Conservation (phyloP, 2,329 filamentous ascomycete genomes). For the Ophiostoma triangulosporum region DNA sequence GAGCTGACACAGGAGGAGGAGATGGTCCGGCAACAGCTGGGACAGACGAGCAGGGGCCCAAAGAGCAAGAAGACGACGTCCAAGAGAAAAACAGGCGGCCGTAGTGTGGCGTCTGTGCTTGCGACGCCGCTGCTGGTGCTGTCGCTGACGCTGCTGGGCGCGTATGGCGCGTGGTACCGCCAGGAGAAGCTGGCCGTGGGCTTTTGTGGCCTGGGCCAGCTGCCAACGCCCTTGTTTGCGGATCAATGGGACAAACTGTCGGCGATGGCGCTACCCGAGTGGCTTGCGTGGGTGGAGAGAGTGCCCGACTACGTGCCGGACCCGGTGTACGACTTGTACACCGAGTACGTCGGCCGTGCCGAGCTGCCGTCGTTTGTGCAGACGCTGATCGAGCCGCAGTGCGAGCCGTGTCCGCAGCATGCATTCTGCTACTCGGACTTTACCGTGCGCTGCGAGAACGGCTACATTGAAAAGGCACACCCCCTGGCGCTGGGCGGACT, state of each 20-base stretch:
- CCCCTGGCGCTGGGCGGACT: conserved; percentile 70
- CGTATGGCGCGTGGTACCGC: conserved; percentile 71
- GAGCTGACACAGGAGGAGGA: conserved; percentile 61
- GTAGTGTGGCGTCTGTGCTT: conserved; percentile 27
- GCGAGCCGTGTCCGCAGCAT: conserved; percentile 80
- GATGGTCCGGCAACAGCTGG: conserved; percentile 19
- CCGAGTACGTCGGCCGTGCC: conserved; percentile 28
- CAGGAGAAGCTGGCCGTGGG: conserved; percentile 95
- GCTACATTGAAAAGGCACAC: conserved; percentile 75
- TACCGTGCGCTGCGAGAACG: conserved; percentile 66
- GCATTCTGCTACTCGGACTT: conserved; percentile 77
- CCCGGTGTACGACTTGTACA: conserved; percentile 14
- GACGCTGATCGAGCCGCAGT: conserved; percentile 60
- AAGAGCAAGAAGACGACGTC: conserved; percentile 27
- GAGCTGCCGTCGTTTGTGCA: conserved; percentile 60
- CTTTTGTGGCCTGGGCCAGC: conserved; percentile 75
- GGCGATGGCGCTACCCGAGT: conserved; percentile 5
- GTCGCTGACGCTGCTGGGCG: conserved; percentile 52
- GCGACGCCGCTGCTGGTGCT: conserved; percentile 59
- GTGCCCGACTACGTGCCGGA: conserved; percentile 31
- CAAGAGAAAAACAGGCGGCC: conserved; percentile 7
- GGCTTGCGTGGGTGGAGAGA: neutral
- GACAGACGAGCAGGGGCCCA: conserved; percentile 20
- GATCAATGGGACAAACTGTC: conserved; percentile 24
- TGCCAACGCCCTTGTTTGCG: conserved; percentile 33